phyloP scores from a whole-genome alignment of 371 early-diverging fungal species.

The Coemansia linderi region DNA sequence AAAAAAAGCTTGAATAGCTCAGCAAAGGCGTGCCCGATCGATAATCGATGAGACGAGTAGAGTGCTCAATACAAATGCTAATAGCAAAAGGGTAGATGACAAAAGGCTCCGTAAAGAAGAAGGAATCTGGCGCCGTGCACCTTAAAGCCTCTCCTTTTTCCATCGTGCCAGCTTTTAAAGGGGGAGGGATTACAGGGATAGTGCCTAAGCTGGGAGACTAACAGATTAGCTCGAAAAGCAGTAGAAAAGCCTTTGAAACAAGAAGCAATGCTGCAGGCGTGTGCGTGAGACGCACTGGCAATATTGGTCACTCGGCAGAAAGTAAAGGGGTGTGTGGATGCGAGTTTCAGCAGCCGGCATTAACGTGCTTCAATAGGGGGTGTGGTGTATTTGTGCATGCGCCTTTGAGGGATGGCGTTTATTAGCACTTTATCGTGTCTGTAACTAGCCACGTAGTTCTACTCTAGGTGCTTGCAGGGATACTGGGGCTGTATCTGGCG shows the following conservation, averaged over 20 bases:
- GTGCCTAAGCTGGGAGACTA: not conserved
- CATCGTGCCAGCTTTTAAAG: not conserved
- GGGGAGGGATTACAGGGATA: conserved; percentile 1
- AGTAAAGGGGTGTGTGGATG: not conserved
- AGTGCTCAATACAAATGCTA: not conserved
- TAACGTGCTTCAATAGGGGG: conserved; percentile 3
- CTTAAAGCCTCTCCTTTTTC: not conserved
- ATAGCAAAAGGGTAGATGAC: not conserved
- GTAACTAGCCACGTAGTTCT: not conserved
- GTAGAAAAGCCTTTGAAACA: not conserved
- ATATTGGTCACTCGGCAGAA: conserved; percentile 1
- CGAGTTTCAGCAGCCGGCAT: not conserved
- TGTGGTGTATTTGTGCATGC: conserved; percentile 8
- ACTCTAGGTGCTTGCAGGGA: not conserved
- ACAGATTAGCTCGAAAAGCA: conserved; percentile 9
- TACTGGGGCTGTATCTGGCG: not conserved
- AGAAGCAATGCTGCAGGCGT: conserved; percentile 5
- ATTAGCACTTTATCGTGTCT: conserved; percentile 5
- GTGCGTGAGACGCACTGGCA: conserved; percentile 12
- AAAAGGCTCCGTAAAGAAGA: not conserved
- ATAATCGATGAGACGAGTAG: not conserved
- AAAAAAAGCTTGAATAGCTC: not conserved
- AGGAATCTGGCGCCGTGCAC: not conserved
- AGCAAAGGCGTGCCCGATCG: conserved; percentile 6
- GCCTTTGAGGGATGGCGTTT: conserved; percentile 4